A percentile compares a stretch with the other conserved stretches of the same genome.
Conservation (phyloP, 1,139 yeast genomes). For the Kodamaea ohmeri region DNA sequence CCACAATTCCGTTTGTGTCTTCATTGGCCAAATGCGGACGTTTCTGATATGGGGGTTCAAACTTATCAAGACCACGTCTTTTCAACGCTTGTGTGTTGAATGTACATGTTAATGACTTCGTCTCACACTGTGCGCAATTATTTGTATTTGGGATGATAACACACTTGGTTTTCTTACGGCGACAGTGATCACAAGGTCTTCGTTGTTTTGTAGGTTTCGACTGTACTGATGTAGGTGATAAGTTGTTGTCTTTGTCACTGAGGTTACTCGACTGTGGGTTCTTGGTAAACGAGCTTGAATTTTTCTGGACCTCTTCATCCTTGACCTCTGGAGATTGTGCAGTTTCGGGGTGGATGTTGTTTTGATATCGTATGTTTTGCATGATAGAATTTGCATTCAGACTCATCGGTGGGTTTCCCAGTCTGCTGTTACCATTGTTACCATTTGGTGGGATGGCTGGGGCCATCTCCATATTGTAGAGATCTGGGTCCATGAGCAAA, state of each 20-base stretch:
- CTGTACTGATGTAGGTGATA: conserved; percentile 8
- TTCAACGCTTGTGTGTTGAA: conserved; percentile 38
- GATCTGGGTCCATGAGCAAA: conserved; percentile 36
- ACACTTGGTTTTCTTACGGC: conserved; percentile 64
- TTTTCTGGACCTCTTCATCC: conserved; percentile 1
- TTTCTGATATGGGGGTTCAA: conserved; percentile 18
- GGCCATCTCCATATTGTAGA: conserved; percentile 28
- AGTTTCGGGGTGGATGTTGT: conserved; percentile 23
- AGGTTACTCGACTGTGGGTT: neutral
- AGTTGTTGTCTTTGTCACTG: conserved; percentile 4
- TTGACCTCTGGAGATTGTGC: conserved; percentile 8
- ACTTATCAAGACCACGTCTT: conserved; percentile 25
- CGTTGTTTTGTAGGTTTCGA: conserved; percentile 23
- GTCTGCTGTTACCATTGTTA: neutral
- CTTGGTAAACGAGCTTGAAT: neutral
- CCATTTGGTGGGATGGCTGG: conserved; percentile 4
- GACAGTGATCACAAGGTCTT: conserved; percentile 68
- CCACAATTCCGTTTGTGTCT: conserved; percentile 21
- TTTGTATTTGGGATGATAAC: conserved; percentile 55
- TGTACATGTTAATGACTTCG: conserved; percentile 64
- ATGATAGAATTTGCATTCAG: conserved; percentile 23
- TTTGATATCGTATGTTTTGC: conserved; percentile 36
- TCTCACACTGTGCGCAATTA: conserved; percentile 67
- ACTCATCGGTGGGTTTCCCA: conserved; percentile 1
- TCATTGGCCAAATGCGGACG: conserved; percentile 8